Percentiles rank a stretch among this genome's conserved stretches.
Evolutionary conservation across 768 basidiomycete species (phyloP).

Genomic region (Leccinum aurantiacum): DNA sequence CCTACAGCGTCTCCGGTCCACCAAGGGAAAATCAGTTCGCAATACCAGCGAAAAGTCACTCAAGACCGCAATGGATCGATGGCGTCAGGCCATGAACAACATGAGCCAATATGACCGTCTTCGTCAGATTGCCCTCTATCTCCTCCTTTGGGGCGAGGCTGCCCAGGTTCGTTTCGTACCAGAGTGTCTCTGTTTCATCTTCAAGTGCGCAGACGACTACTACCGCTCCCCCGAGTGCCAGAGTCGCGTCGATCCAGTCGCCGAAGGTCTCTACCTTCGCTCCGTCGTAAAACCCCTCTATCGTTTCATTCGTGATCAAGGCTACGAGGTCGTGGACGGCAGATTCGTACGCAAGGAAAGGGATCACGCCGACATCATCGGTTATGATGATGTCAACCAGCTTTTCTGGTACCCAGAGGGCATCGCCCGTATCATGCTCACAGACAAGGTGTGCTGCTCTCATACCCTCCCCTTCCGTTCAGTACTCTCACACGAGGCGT

Average conservation of each 20-base stretch:
- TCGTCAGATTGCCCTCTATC: conserved; percentile 91
- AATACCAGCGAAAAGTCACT: conserved; percentile 63
- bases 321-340: conserved; percentile 94
- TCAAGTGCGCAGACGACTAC: conserved; percentile 99
- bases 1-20: conserved; percentile 76
- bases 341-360: conserved; percentile 91
- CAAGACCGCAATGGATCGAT: conserved; percentile 82
- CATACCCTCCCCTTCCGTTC: neutral
- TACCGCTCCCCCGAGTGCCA: conserved; percentile 99
- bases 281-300: conserved; percentile 92
- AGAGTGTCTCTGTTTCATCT: conserved; percentile 98
- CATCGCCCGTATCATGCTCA: conserved; percentile 85
- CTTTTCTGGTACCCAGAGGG: conserved; percentile 99
- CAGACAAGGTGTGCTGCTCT: conserved; percentile 69
- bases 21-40: conserved; percentile 57
- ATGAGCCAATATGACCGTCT: conserved; percentile 99
- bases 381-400: conserved; percentile 99
- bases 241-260: conserved; percentile 84
- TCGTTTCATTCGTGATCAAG: conserved; percentile 95
- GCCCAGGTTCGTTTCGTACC: conserved; percentile 97
- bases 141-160: conserved; percentile 97
- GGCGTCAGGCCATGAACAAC: conserved; percentile 97
- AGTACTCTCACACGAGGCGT: conserved; percentile 6
- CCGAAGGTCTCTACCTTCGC: conserved; percentile 92
- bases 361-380: conserved; percentile 94